phyloP scores from a whole-genome alignment of 345 rosid species.

The Acer saccharum region DNA sequence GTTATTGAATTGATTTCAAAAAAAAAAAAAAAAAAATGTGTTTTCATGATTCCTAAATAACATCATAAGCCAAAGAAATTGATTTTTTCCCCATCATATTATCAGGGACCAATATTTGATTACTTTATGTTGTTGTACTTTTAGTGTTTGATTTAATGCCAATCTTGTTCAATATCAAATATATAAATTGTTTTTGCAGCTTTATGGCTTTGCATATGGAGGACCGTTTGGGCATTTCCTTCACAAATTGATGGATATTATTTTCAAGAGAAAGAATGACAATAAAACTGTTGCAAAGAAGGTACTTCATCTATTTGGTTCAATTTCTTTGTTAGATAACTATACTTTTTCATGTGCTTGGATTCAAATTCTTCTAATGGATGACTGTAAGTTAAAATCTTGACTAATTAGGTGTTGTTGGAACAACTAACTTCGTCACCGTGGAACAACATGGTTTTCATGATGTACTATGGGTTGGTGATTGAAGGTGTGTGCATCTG shows the following conservation, averaged over 20 bases:
- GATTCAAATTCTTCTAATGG: not conserved
- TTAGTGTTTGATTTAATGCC: not conserved
- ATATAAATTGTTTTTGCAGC: conserved; percentile 37
- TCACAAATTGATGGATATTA: conserved; percentile 76
- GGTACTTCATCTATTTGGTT: conserved; percentile 35
- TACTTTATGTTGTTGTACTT: not conserved
- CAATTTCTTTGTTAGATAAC: not conserved
- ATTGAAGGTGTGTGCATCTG: conserved; percentile 62
- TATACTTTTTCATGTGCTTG: not conserved
- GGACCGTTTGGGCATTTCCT: conserved; percentile 94
- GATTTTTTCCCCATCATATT: not conserved
- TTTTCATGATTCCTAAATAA: not conserved
- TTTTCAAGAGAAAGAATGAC: conserved; percentile 77
- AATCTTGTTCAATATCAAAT: not conserved
- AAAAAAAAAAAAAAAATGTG: not conserved
- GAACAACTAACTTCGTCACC: conserved; percentile 85
- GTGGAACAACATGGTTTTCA: conserved; percentile 86
- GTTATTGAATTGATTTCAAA: not conserved
- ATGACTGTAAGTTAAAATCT: not conserved
- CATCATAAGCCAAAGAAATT: not conserved
- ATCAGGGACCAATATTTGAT: not conserved
- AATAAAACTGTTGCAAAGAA: conserved; percentile 77
- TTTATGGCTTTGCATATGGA: conserved; percentile 84
- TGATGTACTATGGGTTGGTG: conserved; percentile 87
- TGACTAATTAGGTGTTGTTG: conserved; percentile 63